These are phyloP conservation scores for Pichia exigua DNA, from an alignment of 805 yeast species.

Conservation along the genomic window DNA sequence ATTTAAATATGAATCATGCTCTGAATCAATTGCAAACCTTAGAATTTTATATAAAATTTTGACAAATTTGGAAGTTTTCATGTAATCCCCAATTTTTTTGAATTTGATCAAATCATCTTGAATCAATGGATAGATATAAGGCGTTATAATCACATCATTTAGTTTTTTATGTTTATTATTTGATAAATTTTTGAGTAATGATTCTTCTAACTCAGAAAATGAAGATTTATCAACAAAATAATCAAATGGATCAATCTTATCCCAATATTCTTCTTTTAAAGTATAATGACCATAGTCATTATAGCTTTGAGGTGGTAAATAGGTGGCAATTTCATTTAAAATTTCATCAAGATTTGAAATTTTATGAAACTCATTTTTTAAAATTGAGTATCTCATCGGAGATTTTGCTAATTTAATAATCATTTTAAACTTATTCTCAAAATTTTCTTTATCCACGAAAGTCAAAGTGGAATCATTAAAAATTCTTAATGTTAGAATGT, in stretches of 20 bases:
- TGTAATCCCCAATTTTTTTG: slow-evolving; percentile 38
- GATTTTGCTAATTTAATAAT: slow-evolving; percentile 42
- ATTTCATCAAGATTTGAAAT: slow-evolving; percentile 38
- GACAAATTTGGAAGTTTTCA: slow-evolving; percentile 46
- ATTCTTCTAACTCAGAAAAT: slow-evolving; percentile 43
- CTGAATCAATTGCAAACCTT: slow-evolving; percentile 41
- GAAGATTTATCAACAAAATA: slow-evolving; percentile 39
- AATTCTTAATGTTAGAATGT: slow-evolving; percentile 30
- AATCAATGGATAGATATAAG: slow-evolving; percentile 31
- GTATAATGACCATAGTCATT: slow-evolving; percentile 62
- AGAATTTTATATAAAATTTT: slow-evolving; percentile 52
- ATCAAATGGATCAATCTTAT: slow-evolving; percentile 52
- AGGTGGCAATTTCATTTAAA: slow-evolving; percentile 52
- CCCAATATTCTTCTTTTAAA: slow-evolving; percentile 39
- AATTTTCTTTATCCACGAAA: slow-evolving; percentile 10
- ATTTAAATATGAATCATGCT: slow-evolving; percentile 48
- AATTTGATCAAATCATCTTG: slow-evolving; percentile 24
- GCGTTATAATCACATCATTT: slow-evolving; percentile 41
- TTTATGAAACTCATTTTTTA: slow-evolving; percentile 28
- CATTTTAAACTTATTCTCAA: slow-evolving; percentile 33
- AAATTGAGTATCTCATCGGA: slow-evolving; percentile 47
- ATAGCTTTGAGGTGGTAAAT: slow-evolving; percentile 57
- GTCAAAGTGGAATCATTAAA: slow-evolving; percentile 21
- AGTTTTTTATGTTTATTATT: slow-evolving; percentile 29
- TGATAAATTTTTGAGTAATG: slow-evolving; percentile 38